Evolutionary conservation across 805 yeast genomes (phyloP), one percentile per base, ranked within the genome.

Genomic region (Lachancea fermentati): DNA sequence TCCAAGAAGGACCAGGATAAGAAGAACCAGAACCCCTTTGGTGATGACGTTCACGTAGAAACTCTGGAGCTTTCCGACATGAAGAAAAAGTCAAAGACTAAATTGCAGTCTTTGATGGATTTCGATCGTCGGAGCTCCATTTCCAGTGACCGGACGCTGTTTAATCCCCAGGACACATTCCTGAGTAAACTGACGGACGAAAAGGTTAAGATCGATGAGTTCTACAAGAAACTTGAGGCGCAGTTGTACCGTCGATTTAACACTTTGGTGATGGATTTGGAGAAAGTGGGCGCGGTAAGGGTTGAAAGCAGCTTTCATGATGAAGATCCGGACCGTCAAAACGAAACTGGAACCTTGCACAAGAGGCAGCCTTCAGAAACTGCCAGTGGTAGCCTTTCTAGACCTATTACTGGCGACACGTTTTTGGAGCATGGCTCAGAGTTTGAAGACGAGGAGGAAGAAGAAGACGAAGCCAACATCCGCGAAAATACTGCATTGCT

Each of bases 401-500:
- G 26, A n/a, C 26, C 34, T 18, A 26, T 29, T 12, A 33, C 22
- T 14, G 36, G 19, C 13, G 13, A 32, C 16, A 37, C 44, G 22
- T 41, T 39, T 9, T 38, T 42, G 3, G 48, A 43, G 19, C 39
- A 37, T 36, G 43, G 34, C 18, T 43, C 49, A 14, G 48, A 46
- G 15, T 66, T 55, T 29, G 67, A 62, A 12, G 67, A 65, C 8
- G 65, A 58, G 15, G 69, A 65, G 14, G 62, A 61, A 5, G 67
- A 65, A 8, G 68, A 62, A 6, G 67, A 64, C 7, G 68, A 63
- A 37, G 68, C 66, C 13, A 64, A 54, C 24, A 47, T 58, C 4
- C 56, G 51, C n/a, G 65, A 63, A 19, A 68, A 73, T 44, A 67
- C 79, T 13, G 78, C 80, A 0, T 61, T 77, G 35, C 57, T 78